Percentiles rank a stretch among this genome's conserved stretches.
Evolutionary conservation across 2,329 filamentous ascomycete genomes (phyloP).

Genomic region (Diaporthe vexans): DNA sequence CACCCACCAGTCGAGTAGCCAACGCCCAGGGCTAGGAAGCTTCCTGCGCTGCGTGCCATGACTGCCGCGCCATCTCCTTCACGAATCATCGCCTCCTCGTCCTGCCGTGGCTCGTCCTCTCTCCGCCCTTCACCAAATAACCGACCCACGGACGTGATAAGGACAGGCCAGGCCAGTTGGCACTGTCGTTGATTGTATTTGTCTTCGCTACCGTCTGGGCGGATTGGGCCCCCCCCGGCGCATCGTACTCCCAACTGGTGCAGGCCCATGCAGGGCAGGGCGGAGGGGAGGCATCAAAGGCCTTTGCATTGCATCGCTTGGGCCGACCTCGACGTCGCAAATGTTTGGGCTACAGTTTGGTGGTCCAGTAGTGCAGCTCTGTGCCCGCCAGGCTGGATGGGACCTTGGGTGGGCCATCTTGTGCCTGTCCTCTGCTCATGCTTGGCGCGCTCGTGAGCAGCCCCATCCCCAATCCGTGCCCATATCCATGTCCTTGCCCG

Average conservation of each 20-base stretch:
- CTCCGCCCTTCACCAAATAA: no score
- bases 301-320: slow-evolving; percentile 13
- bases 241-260: not conserved
- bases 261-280: not conserved
- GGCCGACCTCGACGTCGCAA: slow-evolving; percentile 14
- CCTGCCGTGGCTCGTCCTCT: no score
- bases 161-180: not conserved
- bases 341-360: slow-evolving; percentile 13
- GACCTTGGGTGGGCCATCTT: slow-evolving; percentile 3
- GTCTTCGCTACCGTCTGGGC: not conserved
- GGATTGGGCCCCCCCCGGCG: no score
- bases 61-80: no score
- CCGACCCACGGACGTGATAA: not conserved
- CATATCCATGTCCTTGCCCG: slow-evolving; percentile 22
- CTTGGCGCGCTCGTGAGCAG: slow-evolving; percentile 10
- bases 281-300: not conserved
- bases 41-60: no score
- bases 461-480: slow-evolving; percentile 28
- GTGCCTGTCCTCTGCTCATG: not conserved
- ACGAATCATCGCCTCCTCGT: no score
- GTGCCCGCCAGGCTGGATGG: not conserved
- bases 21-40: not conserved
- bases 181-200: not conserved
- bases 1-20: not conserved
- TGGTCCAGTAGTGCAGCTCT: slow-evolving; percentile 12